phyloP scores from a whole-genome alignment of 108 stramenopile species.

The Pelagomonas calceolata region DNA sequence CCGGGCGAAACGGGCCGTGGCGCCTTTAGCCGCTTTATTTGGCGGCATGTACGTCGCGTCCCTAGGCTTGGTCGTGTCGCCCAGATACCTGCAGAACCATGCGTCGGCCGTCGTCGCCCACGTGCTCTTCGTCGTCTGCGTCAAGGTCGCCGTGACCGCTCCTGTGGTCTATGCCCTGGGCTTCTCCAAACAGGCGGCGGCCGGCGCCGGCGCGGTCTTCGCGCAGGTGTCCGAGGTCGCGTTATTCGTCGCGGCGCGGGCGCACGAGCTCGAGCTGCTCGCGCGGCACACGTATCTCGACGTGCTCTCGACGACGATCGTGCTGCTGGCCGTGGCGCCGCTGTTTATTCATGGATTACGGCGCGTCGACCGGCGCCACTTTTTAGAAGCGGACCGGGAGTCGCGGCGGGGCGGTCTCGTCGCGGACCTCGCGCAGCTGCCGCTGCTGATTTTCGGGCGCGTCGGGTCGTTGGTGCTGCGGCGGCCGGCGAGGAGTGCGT shows the following conservation, averaged over 20 bases:
- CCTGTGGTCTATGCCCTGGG: neutral
- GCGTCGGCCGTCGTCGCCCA: constrained; percentile 4
- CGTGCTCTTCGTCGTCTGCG: constrained; percentile 4
- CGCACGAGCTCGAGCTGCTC: constrained; percentile 5
- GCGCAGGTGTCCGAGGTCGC: constrained; percentile 10
- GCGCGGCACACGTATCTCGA: constrained; percentile 11
- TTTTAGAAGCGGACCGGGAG: too few relatives aligned
- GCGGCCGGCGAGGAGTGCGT: too few relatives aligned
- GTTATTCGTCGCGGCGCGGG: constrained; percentile 1
- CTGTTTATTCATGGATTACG: neutral
- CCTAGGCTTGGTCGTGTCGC: constrained; percentile 11
- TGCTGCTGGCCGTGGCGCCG: constrained; percentile 8
- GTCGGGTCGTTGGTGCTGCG: too few relatives aligned
- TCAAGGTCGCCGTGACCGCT: constrained; percentile 10
- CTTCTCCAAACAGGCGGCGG: neutral
- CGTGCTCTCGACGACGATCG: constrained; percentile 5
- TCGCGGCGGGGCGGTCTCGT: too few relatives aligned
- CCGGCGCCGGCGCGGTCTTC: neutral
- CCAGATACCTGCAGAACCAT: neutral
- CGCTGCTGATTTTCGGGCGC: too few relatives aligned
- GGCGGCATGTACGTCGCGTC: constrained; percentile 19
- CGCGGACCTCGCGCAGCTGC: too few relatives aligned
- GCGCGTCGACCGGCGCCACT: neutral
- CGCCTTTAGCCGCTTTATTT: constrained; percentile 5
- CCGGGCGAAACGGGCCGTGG: constrained; percentile 1